These are phyloP conservation scores for Starmerella gropengiesseri DNA, from an alignment of 805 yeast species.

Conservation along the genomic window DNA sequence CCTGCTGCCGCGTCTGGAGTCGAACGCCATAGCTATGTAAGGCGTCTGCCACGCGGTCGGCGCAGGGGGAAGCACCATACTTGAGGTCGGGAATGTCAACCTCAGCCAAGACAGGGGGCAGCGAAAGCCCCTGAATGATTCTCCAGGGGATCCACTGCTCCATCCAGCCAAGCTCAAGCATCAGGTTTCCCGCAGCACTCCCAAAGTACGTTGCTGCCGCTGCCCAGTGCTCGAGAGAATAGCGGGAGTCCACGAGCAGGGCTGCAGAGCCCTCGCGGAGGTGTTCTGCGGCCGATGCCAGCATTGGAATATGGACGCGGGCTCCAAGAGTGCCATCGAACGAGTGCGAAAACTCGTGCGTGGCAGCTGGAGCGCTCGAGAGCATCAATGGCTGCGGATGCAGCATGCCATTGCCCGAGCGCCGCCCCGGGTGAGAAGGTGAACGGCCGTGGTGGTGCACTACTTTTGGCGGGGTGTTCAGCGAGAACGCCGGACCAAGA, in stretches of 20 bases:
- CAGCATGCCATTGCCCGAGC: too few relatives aligned
- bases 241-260: not conserved
- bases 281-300: conserved; percentile 1
- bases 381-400: too few relatives aligned
- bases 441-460: too few relatives aligned
- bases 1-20: conserved; percentile 34
- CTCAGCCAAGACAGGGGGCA: not conserved
- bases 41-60: conserved; percentile 4
- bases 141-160: conserved; percentile 12
- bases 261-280: conserved; percentile 1
- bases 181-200: conserved; percentile 7
- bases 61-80: not conserved
- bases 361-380: too few relatives aligned
- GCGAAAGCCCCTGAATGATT: not conserved
- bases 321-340: conserved; percentile 15
- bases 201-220: conserved; percentile 6
- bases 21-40: conserved; percentile 8
- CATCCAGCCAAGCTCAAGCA: conserved; percentile 8
- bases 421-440: too few relatives aligned
- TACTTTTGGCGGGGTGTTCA: too few relatives aligned
- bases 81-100: not conserved
- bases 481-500: too few relatives aligned
- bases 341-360: conserved; percentile 9
- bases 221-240: conserved; percentile 9
- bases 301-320: not conserved